A percentile compares a stretch with the other conserved stretches of the same genome.
Evolutionary conservation across 176 grass and related monocot species (phyloP).

Genomic region (Juncus inflexus): DNA sequence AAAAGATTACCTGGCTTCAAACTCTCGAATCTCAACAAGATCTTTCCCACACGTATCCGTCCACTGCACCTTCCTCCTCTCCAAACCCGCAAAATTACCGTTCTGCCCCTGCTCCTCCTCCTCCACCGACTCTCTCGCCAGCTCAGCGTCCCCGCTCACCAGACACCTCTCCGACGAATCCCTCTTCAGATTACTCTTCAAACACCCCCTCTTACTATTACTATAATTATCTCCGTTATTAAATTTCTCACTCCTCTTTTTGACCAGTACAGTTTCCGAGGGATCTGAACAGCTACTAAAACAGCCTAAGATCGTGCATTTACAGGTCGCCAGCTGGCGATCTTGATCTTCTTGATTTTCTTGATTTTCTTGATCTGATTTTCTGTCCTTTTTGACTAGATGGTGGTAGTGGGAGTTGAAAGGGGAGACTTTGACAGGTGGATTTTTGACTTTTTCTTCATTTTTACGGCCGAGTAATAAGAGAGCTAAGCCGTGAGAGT

Average conservation of each 20-base stretch:
- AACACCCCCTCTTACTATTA: conserved; percentile 56
- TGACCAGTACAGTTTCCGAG: conserved; percentile 49
- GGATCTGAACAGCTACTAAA: conserved; percentile 48
- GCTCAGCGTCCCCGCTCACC: conserved; percentile 43
- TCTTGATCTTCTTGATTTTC: conserved; percentile 23
- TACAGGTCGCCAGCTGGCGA: conserved; percentile 46
- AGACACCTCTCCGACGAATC: conserved; percentile 54
- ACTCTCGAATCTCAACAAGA: conserved; percentile 95
- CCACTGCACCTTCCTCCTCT: conserved; percentile 90
- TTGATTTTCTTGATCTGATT: conserved; percentile 7
- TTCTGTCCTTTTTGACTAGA: conserved; percentile 48
- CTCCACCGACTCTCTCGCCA: conserved; percentile 51
- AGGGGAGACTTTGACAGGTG: conserved; percentile 53
- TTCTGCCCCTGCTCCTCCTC: conserved; percentile 55
- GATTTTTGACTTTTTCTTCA: conserved; percentile 44
- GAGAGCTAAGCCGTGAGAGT: conserved; percentile 85
- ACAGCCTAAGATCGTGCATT: conserved; percentile 72
- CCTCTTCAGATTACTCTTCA: conserved; percentile 75
- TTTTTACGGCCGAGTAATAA: conserved; percentile 70
- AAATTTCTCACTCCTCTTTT: conserved; percentile 30
- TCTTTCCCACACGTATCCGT: conserved; percentile 94
- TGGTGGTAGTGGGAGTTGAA: conserved; percentile 80
- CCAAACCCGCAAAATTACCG: conserved; percentile 47
- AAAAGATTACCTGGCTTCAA: conserved; percentile 65
- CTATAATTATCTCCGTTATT: conserved; percentile 9